A percentile compares a stretch with the other conserved stretches of the same genome.
These are phyloP conservation scores for Kwoniella bestiolae DNA, from an alignment of 768 basidiomycete species.

Conservation along the genomic window DNA sequence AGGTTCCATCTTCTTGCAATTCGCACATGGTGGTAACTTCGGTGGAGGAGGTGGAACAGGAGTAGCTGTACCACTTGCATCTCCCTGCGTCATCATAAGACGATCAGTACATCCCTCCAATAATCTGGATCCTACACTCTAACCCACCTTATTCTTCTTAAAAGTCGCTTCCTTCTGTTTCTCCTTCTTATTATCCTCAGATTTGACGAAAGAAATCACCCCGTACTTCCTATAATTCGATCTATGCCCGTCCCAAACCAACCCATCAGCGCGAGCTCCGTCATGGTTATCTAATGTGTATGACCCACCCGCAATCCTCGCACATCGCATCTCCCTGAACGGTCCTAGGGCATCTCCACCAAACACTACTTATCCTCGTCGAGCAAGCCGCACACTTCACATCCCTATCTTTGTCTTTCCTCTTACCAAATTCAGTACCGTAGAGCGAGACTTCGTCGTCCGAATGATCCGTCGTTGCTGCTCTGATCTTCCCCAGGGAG, in stretches of 20 bases:
- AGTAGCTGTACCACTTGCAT: constrained; percentile 67
- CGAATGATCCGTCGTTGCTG: constrained; percentile 38
- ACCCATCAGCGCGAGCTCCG: too few relatives aligned
- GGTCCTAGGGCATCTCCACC: constrained; percentile 94
- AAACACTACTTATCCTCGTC: constrained; percentile 73
- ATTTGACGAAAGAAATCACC: constrained; percentile 63
- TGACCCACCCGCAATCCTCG: constrained; percentile 70
- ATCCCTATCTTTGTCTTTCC: constrained; percentile 58
- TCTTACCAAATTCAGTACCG: constrained; percentile 64
- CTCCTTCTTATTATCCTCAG: constrained; percentile 57
- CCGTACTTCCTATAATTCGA: constrained; percentile 92
- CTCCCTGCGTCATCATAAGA: constrained; percentile 20
- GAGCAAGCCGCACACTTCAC: constrained; percentile 76
- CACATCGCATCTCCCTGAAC: constrained; percentile 78
- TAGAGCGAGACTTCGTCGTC: constrained; percentile 80
- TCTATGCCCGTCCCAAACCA: constrained; percentile 23
- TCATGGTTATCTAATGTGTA: not conserved
- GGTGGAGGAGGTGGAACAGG: constrained; percentile 59
- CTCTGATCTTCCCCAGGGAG: constrained; percentile 40
- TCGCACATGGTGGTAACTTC: constrained; percentile 65
- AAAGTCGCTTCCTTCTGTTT: constrained; percentile 68
- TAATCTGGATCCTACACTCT: constrained; percentile 8
- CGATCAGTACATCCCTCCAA: not conserved
- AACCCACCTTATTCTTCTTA: constrained; percentile 63
- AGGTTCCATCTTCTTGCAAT: constrained; percentile 75